Evolutionary conservation across 208 protist genomes (phyloP), one percentile per base, ranked within the genome.

Genomic region (Wallacemonas collosoma): DNA sequence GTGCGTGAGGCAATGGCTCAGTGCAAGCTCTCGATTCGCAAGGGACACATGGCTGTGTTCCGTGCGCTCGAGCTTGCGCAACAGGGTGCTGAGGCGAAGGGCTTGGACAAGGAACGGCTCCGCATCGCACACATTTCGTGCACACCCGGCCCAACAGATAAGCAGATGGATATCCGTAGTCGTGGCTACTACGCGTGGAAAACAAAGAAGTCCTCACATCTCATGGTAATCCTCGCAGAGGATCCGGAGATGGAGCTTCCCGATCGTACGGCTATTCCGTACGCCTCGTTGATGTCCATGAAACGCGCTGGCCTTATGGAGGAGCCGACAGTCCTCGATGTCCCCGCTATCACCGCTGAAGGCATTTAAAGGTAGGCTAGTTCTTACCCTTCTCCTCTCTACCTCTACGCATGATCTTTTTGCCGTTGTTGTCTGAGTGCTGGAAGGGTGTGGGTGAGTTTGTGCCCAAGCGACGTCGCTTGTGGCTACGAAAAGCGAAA

Each of bases 131-230:
- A 89, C 71, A 92, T 95, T 63, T 91, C 87, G 11, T 97, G 93
- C 76, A 76, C 85, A 64, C 90, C 85, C 17, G 93, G 90, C 2
- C 89, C 89, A n/a, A 94, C 88, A 3, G 93, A 97, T 68, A 95
- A 95, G 74, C 93, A 97, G 63, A 87, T 97, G 39, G 93, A 97
- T 63, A 93, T 97, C 65, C 85, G 90, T 48, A 93, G 87, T 63
- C 74, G 84, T 14, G 93, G 93, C 47, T 95, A 95, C 77, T 95
- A 95, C 77, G 58, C 90, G 0, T 97, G 93, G 90, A 95, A 95
- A 75, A 97, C 90, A 54, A 97, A 97, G 72, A 88, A 89, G 68
- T 95, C 90, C 9, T 94, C 90, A 51, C 88, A 94, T 68, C 66
- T 97, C 61, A 67, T 95, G 1, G 57, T 97, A n/a, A 94, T 85